Base-by-base conservation (phyloP, 73 alveolate species). In the Paramecium primaurelia region DNA sequence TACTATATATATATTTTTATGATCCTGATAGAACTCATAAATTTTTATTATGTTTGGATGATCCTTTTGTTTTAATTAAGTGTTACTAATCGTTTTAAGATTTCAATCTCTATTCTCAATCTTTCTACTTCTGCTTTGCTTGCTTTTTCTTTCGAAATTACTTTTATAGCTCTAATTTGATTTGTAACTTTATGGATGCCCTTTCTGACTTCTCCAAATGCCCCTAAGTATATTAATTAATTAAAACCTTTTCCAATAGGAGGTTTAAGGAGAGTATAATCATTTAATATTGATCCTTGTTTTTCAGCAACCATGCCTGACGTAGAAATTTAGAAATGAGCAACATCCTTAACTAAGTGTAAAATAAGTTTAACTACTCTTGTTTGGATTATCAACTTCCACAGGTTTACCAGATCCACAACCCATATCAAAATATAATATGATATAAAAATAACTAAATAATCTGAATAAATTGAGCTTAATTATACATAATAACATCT, bases 11-110 rank as follows among this genome's bases (percentile, higher is more conserved):
- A 95, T 94, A 28, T 96, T 71, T 89, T 95, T 97, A 93, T 97
- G 98, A 90, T 93, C 97, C 84, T 97, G 94, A 80, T 94, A 97
- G 93, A 94, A 97, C 90, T 97, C 99, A 93, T 91, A 97, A 92
- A 97, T 97, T 86, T 97, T 97, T 94, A 97, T 96, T 59, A 97
- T 97, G 83, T 97, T 97, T 12, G 99, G 99, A 77, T 97, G 99
- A 86, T 97, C 97, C 88, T 75, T 54, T 84, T n/a, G 22, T 32
- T 5, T 32, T 34, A 95, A 22, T 96, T 71, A 93, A 92, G 88
- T 86, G 92, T 51, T 93, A 87, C 93, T 10, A 86, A 49, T 16
- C 69, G 36, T 34, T 86, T 54, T 28, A 86, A 34, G 16, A 86
- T 86, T 58, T 86, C 83, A 14, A 86, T 77, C 68, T 86, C 93